phyloP scores from a whole-genome alignment of 148 eudicot species.

The Arbutus unedo region DNA sequence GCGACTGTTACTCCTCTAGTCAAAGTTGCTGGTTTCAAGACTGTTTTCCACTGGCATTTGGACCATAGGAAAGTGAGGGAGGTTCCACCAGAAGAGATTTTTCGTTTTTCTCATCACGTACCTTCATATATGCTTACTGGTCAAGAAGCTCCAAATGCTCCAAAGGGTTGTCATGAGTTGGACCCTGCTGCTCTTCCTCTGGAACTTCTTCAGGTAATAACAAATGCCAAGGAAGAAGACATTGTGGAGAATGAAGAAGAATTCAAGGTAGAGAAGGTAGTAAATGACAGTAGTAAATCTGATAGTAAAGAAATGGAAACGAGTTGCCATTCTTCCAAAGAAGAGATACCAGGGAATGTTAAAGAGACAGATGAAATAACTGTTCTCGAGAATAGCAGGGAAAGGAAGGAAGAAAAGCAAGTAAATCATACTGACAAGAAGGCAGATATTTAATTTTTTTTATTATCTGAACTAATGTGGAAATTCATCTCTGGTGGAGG shows the following conservation, averaged over 20 bases:
- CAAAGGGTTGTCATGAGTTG: slow-evolving; percentile 57
- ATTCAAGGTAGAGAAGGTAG: slow-evolving; percentile 2
- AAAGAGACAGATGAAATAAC: slow-evolving; percentile 10
- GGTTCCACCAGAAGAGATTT: slow-evolving; percentile 46
- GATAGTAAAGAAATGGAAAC: slow-evolving; percentile 9
- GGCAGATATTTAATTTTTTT: background rate
- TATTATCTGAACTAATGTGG: background rate
- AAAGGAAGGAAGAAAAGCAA: background rate
- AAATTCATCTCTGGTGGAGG: background rate
- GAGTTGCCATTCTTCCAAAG: slow-evolving; percentile 11
- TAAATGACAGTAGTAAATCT: slow-evolving; percentile 20
- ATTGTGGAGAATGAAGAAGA: slow-evolving; percentile 23
- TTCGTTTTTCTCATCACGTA: slow-evolving; percentile 63
- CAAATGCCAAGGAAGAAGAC: slow-evolving; percentile 31
- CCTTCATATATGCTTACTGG: slow-evolving; percentile 54
- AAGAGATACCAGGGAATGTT: slow-evolving; percentile 4
- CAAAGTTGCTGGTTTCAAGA: slow-evolving; percentile 79
- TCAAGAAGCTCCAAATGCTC: slow-evolving; percentile 46
- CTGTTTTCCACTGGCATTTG: slow-evolving; percentile 61
- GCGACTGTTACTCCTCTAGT: slow-evolving; percentile 53
- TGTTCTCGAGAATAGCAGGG: slow-evolving; percentile 9
- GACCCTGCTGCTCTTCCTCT: slow-evolving; percentile 73
- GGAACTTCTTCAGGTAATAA: slow-evolving; percentile 50
- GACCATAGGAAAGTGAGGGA: slow-evolving; percentile 40
- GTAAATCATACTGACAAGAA: slow-evolving; percentile 6